phyloP scores from a whole-genome alignment of 139 green algal species.

The Coccomyxa sp. region DNA sequence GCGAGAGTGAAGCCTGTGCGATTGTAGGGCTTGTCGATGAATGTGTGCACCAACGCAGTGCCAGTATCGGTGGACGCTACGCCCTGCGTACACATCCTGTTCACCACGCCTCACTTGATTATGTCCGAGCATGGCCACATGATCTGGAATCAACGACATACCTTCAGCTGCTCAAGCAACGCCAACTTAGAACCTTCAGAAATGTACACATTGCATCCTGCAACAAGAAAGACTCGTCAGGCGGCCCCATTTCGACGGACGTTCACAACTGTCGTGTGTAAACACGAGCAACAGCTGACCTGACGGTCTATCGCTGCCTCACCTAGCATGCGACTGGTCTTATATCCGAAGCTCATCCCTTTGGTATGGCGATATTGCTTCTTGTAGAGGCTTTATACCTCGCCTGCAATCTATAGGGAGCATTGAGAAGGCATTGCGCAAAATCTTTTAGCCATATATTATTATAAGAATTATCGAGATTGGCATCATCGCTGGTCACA shows the following conservation, averaged over 20 bases:
- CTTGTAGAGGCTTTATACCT: too few species aligned
- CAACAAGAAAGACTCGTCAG: not conserved
- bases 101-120: not conserved
- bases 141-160: not conserved
- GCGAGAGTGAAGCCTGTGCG: conserved; percentile 65
- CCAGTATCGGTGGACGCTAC: not conserved
- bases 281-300: too few species aligned
- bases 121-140: not conserved
- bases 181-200: conserved; percentile 44
- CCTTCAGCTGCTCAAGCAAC: conserved; percentile 36
- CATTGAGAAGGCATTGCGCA: too few species aligned
- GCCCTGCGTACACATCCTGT: conserved; percentile 2
- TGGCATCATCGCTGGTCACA: too few species aligned
- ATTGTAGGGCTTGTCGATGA: conserved; percentile 71
- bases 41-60: conserved; percentile 41
- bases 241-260: too few species aligned
- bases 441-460: too few species aligned
- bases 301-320: not conserved
- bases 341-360: too few species aligned
- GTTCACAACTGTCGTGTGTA: too few species aligned
- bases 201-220: conserved; percentile 63
- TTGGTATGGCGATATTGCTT: too few species aligned
- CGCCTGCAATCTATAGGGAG: too few species aligned
- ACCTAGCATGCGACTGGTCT: not conserved
- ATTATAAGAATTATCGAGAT: too few species aligned